Percentiles rank a stretch among this genome's conserved stretches.
Conservation (phyloP, 768 basidiomycete genomes). For the Tricholoma sp. region DNA sequence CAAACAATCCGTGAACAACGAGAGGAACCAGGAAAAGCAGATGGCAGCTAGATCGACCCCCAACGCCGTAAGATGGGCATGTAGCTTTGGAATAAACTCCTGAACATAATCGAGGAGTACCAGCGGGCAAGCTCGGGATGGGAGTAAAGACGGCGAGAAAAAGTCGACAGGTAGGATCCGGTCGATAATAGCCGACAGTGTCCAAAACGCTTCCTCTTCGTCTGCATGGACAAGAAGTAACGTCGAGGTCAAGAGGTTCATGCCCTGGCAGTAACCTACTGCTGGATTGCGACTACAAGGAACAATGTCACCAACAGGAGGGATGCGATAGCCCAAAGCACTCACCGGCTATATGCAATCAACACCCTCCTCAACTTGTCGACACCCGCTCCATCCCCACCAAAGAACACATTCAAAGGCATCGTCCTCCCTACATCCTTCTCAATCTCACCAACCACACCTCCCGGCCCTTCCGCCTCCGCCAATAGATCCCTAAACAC, state of each 20-base stretch:
- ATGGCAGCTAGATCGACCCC: slow-evolving; percentile 91
- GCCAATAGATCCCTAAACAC: slow-evolving; percentile 81
- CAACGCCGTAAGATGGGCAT: slow-evolving; percentile 68
- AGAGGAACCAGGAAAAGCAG: slow-evolving; percentile 98
- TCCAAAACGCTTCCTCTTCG: slow-evolving; percentile 98
- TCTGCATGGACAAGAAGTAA: slow-evolving; percentile 88
- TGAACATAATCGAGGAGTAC: slow-evolving; percentile 87
- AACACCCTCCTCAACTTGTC: slow-evolving; percentile 87
- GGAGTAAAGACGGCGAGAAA: slow-evolving; percentile 87
- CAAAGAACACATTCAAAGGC: slow-evolving; percentile 96
- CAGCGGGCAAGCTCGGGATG: slow-evolving; percentile 89
- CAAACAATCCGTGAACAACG: slow-evolving; percentile 91
- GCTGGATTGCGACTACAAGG: slow-evolving; percentile 73
- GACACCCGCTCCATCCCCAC: slow-evolving; percentile 92
- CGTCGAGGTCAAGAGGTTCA: slow-evolving; percentile 95
- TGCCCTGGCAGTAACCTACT: slow-evolving; percentile 93
- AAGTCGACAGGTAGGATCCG: slow-evolving; percentile 87
- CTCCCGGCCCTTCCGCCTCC: slow-evolving; percentile 37
- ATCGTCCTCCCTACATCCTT: slow-evolving; percentile 92
- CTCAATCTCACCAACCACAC: slow-evolving; percentile 79
- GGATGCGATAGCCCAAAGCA: slow-evolving; percentile 4
- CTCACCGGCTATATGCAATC: slow-evolving; percentile 87
- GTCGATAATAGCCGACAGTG: slow-evolving; percentile 83
- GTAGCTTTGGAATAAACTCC: slow-evolving; percentile 69
- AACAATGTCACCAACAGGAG: not conserved